A percentile compares a stretch with the other conserved stretches of the same genome.
phyloP scores from a whole-genome alignment of 129 eudicot species.

The Chrysanthemum lavandulifolium region DNA sequence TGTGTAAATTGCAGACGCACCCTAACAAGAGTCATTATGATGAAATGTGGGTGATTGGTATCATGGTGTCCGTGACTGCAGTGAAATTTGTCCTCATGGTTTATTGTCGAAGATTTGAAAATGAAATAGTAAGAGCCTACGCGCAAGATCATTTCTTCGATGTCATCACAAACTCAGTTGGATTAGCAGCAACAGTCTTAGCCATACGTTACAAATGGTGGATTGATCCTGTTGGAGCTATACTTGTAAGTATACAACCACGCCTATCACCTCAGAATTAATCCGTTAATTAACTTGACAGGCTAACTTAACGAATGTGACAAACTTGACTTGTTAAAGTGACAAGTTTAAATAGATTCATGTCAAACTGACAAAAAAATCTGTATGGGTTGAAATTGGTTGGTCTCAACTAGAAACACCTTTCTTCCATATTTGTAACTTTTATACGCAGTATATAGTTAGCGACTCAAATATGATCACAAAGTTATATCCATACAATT shows the following conservation, averaged over 20 bases:
- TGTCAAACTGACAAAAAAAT: no score
- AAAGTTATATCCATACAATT: no score
- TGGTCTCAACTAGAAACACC: no score
- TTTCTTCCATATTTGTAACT: no score
- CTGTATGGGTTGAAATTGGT: no score
- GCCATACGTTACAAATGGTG: conserved; percentile 81
- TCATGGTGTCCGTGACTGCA: conserved; percentile 67
- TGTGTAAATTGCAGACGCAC: conserved; percentile 32
- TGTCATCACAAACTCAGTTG: conserved; percentile 85
- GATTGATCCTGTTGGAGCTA: conserved; percentile 95
- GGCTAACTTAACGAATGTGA: no score
- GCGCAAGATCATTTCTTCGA: conserved; percentile 96
- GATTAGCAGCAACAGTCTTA: conserved; percentile 71
- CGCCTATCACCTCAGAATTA: background rate
- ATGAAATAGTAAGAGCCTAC: conserved; percentile 86
- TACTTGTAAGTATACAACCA: conserved; percentile 51
- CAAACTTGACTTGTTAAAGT: no score
- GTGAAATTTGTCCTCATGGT: conserved; percentile 75
- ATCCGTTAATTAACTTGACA: no score
- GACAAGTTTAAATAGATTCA: no score
- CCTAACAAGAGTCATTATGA: conserved; percentile 44
- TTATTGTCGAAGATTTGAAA: conserved; percentile 74
- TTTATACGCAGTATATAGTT: no score
- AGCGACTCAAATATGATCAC: no score
- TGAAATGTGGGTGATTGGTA: conserved; percentile 85